Conservation (phyloP, 768 basidiomycete species). For the Paxillus rubicundulus region DNA sequence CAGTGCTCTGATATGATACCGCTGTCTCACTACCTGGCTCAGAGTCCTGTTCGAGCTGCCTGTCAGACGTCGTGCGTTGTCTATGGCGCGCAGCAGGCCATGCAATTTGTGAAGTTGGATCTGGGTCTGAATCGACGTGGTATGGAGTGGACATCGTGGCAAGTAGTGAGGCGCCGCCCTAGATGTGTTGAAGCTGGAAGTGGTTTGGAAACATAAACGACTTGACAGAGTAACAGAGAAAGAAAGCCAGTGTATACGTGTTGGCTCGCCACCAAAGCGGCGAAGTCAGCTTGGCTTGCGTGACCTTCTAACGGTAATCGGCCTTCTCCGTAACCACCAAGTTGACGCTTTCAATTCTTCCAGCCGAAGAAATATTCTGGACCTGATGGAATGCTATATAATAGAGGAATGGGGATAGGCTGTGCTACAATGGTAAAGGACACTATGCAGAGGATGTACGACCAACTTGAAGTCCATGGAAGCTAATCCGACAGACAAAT, state of each 20-base stretch:
- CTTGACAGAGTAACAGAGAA: background rate
- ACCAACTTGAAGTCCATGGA: constrained; percentile 14
- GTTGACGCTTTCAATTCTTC: background rate
- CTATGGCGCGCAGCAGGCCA: constrained; percentile 57
- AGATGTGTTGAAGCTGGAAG: background rate
- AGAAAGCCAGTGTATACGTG: background rate
- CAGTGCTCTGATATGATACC: constrained; percentile 31
- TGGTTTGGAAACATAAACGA: constrained; percentile 13
- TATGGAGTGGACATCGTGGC: constrained; percentile 60
- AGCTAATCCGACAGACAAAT: constrained; percentile 28
- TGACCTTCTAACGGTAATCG: constrained; percentile 8
- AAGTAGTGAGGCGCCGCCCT: background rate
- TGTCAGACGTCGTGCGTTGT: constrained; percentile 26
- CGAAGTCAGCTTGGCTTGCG: too few relatives aligned
- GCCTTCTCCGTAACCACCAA: constrained; percentile 21
- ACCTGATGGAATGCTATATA: background rate
- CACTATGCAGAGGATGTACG: constrained; percentile 10
- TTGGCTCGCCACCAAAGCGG: background rate
- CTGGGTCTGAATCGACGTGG: constrained; percentile 53
- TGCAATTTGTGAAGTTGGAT: constrained; percentile 76
- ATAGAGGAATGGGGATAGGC: background rate
- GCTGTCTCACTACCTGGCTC: constrained; percentile 19
- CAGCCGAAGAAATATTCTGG: background rate
- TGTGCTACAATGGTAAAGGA: constrained; percentile 17
- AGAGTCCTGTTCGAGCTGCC: constrained; percentile 21